phyloP scores from a whole-genome alignment of 2,329 filamentous ascomycete species.

The Fonsecaea pugnacius region DNA sequence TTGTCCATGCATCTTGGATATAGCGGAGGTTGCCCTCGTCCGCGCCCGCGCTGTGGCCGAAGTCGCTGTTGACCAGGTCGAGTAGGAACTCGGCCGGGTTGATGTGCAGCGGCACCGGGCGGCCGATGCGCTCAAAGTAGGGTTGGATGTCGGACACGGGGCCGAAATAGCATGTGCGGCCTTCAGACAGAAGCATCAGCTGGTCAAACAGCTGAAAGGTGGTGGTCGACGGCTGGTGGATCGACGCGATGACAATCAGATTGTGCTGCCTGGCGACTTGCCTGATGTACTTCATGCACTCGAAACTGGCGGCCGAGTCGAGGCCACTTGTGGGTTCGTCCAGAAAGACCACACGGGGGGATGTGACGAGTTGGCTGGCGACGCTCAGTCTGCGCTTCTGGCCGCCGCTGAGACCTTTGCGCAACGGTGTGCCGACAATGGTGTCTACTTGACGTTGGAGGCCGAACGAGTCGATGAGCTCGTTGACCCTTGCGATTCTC shows the following conservation, averaged over 20 bases:
- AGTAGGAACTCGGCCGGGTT: slow-evolving; percentile 83
- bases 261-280: slow-evolving; percentile 61
- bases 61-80: slow-evolving; percentile 78
- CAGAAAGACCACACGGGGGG: slow-evolving; percentile 78
- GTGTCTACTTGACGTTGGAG: slow-evolving; percentile 70
- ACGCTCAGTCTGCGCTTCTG: slow-evolving; percentile 82
- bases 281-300: slow-evolving; percentile 76
- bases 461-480: slow-evolving; percentile 73
- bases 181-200: slow-evolving; percentile 72
- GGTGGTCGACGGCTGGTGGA: slow-evolving; percentile 81
- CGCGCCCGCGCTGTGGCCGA: slow-evolving; percentile 56
- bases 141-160: slow-evolving; percentile 59
- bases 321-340: slow-evolving; percentile 84
- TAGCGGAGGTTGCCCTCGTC: slow-evolving; percentile 55
- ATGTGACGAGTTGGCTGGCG: slow-evolving; percentile 79
- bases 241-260: slow-evolving; percentile 79
- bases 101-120: slow-evolving; percentile 68
- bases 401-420: slow-evolving; percentile 81
- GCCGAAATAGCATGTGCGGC: slow-evolving; percentile 75
- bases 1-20: slow-evolving; percentile 62
- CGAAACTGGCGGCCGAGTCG: slow-evolving; percentile 75
- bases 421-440: slow-evolving; percentile 78
- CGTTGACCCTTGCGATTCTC: slow-evolving; percentile 65
- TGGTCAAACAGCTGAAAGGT: slow-evolving; percentile 83
- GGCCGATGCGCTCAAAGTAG: slow-evolving; percentile 67